Base-by-base conservation (phyloP, 2,329 filamentous ascomycete species). In the Akanthomyces uredinophilus region DNA sequence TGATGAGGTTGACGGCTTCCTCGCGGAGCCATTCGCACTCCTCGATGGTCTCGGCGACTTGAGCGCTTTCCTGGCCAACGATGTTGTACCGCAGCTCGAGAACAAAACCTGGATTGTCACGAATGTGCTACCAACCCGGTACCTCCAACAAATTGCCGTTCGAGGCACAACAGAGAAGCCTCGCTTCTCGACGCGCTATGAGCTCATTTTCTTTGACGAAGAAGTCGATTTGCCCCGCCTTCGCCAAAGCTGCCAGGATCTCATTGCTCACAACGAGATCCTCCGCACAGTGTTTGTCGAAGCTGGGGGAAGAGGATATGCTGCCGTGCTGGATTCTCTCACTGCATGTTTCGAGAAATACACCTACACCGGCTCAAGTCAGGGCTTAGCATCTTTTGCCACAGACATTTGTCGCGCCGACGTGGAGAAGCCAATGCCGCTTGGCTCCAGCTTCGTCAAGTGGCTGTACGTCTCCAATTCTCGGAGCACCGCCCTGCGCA, bases 231-330 rank as follows among this genome's bases (percentile, higher is more conserved):
- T 77, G 16, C 71, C 76, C 13, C 77, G 78, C 14, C 77, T 87
- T 27, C 74, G 81, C 37, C 64, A 72, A 20, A 78, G 78, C 53
- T 86, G 83, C 65, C 77, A 79, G 54, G 75, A 84, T 39, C 80
- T 89, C 4, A 82, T 89, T 1, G 72, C 79, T 3, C 77, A 77
- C 8, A 86, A 88, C 68, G 86, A 89, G 66, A 86, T 89, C 27
- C 75, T 90, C 3, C 82, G 86, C 5, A 89, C 87, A 0, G 83
- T 89, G 5, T 90, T 89, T 65, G 78, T 88, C 16, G 76, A 80
- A 61, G 75, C 79, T 62, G 75, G 78, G 24, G 75, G 75, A 6
- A 3, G 37, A 14, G 84, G 80, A 67, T 79, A 84, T 64, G 81
- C 82, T 60, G 83, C 87, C 1, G 81, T 90, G 0, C 73, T 90